A percentile compares a stretch with the other conserved stretches of the same genome.
These are phyloP conservation scores for Colletotrichum eleusines DNA, from an alignment of 2,329 filamentous ascomycete species.

Conservation along the genomic window DNA sequence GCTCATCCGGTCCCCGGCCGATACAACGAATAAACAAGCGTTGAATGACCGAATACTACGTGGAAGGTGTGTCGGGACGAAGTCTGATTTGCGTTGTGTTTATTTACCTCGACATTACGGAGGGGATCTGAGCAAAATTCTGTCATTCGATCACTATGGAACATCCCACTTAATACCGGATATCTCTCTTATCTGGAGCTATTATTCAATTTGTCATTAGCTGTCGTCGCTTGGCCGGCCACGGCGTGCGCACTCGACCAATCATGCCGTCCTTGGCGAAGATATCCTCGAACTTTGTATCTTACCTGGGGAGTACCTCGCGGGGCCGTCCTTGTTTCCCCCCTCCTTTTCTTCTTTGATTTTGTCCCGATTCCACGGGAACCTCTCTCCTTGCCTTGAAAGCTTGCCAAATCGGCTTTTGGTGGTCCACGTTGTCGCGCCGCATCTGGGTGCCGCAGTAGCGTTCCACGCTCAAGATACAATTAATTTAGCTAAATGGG, in stretches of 20 bases:
- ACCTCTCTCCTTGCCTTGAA: neutral
- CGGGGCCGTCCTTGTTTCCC: constrained; percentile 1
- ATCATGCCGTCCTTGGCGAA: neutral
- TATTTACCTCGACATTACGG: neutral
- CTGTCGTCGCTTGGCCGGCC: neutral
- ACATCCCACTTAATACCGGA: neutral
- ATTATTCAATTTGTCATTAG: neutral
- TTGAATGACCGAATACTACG: neutral
- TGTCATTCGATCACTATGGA: neutral
- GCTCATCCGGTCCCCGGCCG: neutral
- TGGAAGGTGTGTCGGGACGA: neutral
- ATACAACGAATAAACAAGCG: constrained; percentile 9
- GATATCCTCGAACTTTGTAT: neutral
- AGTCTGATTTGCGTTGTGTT: neutral
- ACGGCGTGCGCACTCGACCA: neutral
- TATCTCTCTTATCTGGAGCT: neutral
- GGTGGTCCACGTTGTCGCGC: neutral
- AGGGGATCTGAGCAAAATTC: neutral
- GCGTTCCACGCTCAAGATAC: neutral
- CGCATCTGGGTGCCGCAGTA: neutral
- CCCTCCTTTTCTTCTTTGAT: too few relatives aligned
- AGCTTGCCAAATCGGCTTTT: neutral
- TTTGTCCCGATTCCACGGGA: neutral
- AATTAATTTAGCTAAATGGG: too few relatives aligned
- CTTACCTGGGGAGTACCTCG: neutral